Percentiles rank a stretch among this genome's conserved stretches.
Evolutionary conservation across 495 filamentous ascomycete genomes (phyloP).

Genomic region (Aspergillus conjunctus): DNA sequence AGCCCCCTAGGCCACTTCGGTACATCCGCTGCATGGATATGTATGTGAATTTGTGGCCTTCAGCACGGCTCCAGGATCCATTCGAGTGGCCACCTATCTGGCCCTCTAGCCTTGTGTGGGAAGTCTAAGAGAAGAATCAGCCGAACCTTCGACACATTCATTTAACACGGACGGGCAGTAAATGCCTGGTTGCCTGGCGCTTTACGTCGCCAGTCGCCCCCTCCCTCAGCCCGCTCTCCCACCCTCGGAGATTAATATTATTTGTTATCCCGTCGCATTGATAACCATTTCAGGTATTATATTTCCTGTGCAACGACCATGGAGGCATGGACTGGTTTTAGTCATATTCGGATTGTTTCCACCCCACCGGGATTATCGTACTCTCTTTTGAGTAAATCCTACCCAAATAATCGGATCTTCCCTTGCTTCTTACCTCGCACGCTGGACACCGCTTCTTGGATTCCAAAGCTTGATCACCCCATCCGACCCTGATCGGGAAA

Average conservation of each 20-base stretch:
- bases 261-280: neutral
- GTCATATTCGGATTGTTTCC: neutral
- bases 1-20: neutral
- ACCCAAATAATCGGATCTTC: constrained; percentile 8
- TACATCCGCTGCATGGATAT: neutral
- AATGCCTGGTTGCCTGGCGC: neutral
- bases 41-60: neutral
- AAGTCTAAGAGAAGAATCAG: too few relatives aligned
- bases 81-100: too few relatives aligned
- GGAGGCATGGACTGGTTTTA: neutral
- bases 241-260: neutral
- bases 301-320: neutral
- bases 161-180: too few relatives aligned
- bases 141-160: too few relatives aligned
- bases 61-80: neutral
- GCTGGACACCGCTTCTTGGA: constrained; percentile 6
- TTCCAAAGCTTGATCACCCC: constrained; percentile 6
- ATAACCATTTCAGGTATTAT: constrained; percentile 1
- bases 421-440: constrained; percentile 3
- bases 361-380: neutral
- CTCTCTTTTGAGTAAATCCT: neutral
- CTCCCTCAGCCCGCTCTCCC: neutral
- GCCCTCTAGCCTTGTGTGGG: too few relatives aligned
- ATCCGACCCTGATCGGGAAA: constrained; percentile 3
- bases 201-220: neutral